A percentile compares a stretch with the other conserved stretches of the same genome.
Evolutionary conservation across 495 filamentous ascomycete species (phyloP).

Genomic region (Penicillium coffeae): DNA sequence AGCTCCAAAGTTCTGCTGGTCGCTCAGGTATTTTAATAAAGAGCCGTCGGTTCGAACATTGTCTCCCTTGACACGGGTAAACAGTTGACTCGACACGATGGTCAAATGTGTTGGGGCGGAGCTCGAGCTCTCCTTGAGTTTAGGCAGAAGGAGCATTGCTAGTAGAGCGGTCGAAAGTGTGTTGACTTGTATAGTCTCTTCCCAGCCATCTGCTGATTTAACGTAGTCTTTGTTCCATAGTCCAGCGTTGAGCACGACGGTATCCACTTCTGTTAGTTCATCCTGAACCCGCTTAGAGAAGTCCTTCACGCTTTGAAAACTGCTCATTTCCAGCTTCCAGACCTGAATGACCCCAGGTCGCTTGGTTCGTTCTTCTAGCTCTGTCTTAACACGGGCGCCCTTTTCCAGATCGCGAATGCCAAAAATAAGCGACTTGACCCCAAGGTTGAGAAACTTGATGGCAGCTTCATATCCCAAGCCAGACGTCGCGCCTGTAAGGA

Average conservation of each 20-base stretch:
- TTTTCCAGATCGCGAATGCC: constrained; percentile 40
- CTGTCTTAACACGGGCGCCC: constrained; percentile 40
- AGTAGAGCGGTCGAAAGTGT: constrained; percentile 55
- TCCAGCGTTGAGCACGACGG: constrained; percentile 47
- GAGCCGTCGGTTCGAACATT: constrained; percentile 28
- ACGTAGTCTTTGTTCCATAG: constrained; percentile 35
- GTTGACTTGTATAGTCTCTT: constrained; percentile 57
- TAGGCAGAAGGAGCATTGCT: constrained; percentile 52
- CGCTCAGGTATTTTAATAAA: constrained; percentile 35
- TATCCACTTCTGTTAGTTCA: constrained; percentile 36
- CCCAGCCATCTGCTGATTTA: constrained; percentile 45
- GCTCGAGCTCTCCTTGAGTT: constrained; percentile 24
- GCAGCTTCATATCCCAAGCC: constrained; percentile 49
- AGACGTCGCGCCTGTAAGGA: constrained; percentile 55
- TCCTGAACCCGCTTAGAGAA: constrained; percentile 41
- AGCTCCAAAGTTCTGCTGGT: constrained; percentile 21
- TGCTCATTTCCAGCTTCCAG: constrained; percentile 53
- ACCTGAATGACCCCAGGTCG: constrained; percentile 42
- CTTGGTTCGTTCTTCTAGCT: constrained; percentile 44
- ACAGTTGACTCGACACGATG: constrained; percentile 42
- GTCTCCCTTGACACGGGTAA: constrained; percentile 33
- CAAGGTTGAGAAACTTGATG: constrained; percentile 42
- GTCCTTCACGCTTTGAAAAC: constrained; percentile 43
- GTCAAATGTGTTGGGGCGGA: constrained; percentile 32
- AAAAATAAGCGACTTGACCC: constrained; percentile 39